Evolutionary conservation across 257 asterid species (phyloP), one percentile per base, ranked within the genome.

Genomic region (Solanum raphanifolium): DNA sequence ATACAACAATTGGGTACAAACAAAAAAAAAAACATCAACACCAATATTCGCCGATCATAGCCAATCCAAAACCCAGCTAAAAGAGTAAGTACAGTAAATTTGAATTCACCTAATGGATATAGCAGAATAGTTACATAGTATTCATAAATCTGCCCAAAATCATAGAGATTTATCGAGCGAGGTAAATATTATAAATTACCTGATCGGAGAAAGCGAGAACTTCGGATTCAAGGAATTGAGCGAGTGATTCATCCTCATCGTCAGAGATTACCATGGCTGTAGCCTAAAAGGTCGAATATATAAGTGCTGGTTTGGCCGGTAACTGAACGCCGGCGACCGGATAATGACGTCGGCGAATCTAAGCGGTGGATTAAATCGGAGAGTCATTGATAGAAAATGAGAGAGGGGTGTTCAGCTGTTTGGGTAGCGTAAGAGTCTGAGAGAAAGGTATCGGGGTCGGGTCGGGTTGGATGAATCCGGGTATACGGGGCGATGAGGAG

Each of bases 161-260:
- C 3, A 31, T 71, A 1, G 13, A 71, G 76, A 69, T 69, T 12
- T 16, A 15, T 31, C 78, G 78, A 21, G 68, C 12, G 27, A 39
- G 9, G 13, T 32, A 25, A 20, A 23, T 9, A 12, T 69, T 7
- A 23, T n/a, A 39, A 41, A 66, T 36, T 82, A 94, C 98, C 98
- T 87, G 93, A 88, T 97, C 96, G 90, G 98, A 93, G 88, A 92
- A 72, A 83, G 94, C 93, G 79, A 95, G 95, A 76, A 97, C 92
- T 86, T 97, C 99, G 11, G 94, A 91, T 91, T 97, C 99, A 58
- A 97, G 98, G 90, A 95, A 97, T 84, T 92, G 93, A 55, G 94
- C 99, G 81, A 97, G 96, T 85, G 84, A 88, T 88, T 93, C 98
- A 76, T 91, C 98, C 72, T 96, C 99, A 84, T 97, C 99, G 83